phyloP scores from a whole-genome alignment of 2,329 filamentous ascomycete species.

The Pseudocercospora fuligena region DNA sequence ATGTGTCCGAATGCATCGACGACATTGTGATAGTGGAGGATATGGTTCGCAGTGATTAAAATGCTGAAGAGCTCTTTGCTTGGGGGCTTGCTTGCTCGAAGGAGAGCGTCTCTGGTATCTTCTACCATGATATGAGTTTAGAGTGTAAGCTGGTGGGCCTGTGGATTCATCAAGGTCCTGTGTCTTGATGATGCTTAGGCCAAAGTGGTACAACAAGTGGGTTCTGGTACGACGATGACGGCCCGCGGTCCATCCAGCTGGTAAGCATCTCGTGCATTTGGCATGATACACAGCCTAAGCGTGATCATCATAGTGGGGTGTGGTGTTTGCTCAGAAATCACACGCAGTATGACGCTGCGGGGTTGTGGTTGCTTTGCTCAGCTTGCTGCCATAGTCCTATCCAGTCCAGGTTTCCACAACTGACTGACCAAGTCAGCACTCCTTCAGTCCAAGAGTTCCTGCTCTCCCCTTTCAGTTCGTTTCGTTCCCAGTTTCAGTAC shows the following conservation, averaged over 20 bases:
- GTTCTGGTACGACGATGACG: neutral
- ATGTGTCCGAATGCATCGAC: constrained; percentile 45
- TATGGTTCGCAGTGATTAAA: constrained; percentile 45
- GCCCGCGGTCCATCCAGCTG: neutral
- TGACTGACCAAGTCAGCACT: neutral
- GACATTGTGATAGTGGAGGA: constrained; percentile 40
- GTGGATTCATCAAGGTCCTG: neutral
- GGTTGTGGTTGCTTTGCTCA: neutral
- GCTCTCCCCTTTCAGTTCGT: neutral
- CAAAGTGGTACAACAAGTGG: neutral
- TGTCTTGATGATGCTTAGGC: neutral
- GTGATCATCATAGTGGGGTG: neutral
- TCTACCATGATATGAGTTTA: neutral
- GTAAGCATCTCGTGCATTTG: neutral
- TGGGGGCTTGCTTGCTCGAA: constrained; percentile 37
- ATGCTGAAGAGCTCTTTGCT: constrained; percentile 37
- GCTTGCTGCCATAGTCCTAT: neutral
- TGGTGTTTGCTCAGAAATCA: neutral
- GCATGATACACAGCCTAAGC: neutral
- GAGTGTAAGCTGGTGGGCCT: neutral
- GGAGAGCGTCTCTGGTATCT: constrained; percentile 28
- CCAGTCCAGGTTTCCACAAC: neutral
- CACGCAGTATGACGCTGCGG: neutral
- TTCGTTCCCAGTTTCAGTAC: constrained; percentile 1
- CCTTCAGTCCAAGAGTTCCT: neutral